Evolutionary conservation across 768 basidiomycete genomes (phyloP), one percentile per base, ranked within the genome.

Genomic region (Boletus sensibilis): DNA sequence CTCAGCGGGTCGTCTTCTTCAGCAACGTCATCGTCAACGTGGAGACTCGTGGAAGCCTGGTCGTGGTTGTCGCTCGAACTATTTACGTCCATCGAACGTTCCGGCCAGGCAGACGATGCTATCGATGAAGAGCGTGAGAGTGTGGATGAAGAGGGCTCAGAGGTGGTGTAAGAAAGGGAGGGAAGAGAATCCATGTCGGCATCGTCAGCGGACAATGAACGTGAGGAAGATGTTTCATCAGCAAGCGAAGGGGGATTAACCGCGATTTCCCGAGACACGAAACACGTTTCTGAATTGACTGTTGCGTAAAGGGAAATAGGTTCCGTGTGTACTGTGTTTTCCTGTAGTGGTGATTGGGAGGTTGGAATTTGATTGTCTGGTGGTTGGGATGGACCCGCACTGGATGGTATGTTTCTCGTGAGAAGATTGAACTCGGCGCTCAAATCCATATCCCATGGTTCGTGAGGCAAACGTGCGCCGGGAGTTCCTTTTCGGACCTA

Each of bases 51-150:
- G 48, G 59, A 29, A 20, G 29, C 43, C 42, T 53, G 50, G 45
- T 35, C 47, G 56, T 59, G 53, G 63, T 48, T 39, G 50, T 67
- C 48, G 54, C 50, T 33, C 34, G 65, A 29, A 44, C 48, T 53
- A 62, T 61, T 57, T 68, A 64, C 52, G 64, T 60, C 43, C 53
- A 57, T 29, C 39, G 53, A n/a, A 48, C 16, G 43, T 13, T 62
- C 63, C 18, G 53, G 62, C 34, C 59, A 70, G 37, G 68, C 54
- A 13, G 75, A 79, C 0, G 75, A 75, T 21, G 69, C 74, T 46
- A 65, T 59, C 6, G 81, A 81, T 6, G 76, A 64, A 12, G 80
- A 76, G 33, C 76, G 75, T 59, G 81, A 79, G 57, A 77, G 70
- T 5, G 76, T 68, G 63, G 68, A 67, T 11, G 67, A 73, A 56